Evolutionary conservation across 2,329 filamentous ascomycete genomes (phyloP).

Genomic region (Chrysoporthe cubensis): DNA sequence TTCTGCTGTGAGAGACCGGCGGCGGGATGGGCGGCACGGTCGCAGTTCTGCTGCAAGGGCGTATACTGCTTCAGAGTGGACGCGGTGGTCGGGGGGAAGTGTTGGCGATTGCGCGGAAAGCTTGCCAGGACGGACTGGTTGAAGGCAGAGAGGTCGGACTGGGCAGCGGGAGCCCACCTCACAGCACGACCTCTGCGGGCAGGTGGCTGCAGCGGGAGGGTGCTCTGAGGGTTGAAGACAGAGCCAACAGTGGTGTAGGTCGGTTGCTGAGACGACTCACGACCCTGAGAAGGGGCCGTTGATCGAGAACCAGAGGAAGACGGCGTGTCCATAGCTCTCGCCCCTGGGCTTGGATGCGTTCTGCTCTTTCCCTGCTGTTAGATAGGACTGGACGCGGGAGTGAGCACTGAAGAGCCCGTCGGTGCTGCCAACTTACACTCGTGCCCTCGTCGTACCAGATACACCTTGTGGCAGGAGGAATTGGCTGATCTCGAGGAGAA

Average conservation of each 20-base stretch:
- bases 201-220: conserved; percentile 54
- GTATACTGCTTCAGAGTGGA: conserved; percentile 47
- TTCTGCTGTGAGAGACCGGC: conserved; percentile 6
- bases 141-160: conserved; percentile 41
- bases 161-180: conserved; percentile 43
- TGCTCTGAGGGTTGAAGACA: conserved; percentile 53
- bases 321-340: conserved; percentile 3
- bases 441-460: neutral
- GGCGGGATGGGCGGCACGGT: conserved; percentile 52
- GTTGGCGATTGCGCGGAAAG: conserved; percentile 39
- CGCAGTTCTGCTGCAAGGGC: conserved; percentile 58
- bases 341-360: neutral
- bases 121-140: conserved; percentile 43
- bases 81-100: conserved; percentile 32
- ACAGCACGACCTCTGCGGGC: conserved; percentile 53
- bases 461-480: neutral
- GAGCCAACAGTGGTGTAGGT: conserved; percentile 63
- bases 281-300: conserved; percentile 22
- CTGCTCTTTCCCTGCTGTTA: neutral
- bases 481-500: neutral
- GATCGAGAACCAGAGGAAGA: conserved; percentile 29
- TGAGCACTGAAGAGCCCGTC: neutral
- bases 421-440: neutral
- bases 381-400: neutral
- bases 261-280: conserved; percentile 37